Evolutionary conservation across 176 grass and related monocot genomes (phyloP), one percentile per base, ranked within the genome.

Genomic region (Otatea glauca): DNA sequence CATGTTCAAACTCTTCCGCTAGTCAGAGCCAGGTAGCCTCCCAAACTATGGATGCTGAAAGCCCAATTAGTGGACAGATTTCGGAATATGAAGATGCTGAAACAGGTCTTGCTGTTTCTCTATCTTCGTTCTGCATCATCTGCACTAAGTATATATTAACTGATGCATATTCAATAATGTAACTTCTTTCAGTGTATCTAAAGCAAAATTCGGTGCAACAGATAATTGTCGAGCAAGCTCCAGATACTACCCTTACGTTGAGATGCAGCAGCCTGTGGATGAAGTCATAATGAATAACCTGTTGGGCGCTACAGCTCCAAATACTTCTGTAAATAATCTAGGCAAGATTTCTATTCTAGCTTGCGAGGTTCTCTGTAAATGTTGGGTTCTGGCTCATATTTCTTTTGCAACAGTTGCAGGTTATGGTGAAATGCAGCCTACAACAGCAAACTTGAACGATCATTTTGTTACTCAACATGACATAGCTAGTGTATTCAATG

Each of bases 1-100:
- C 85, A 79, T 87, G 91, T 90, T 98, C 96, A 81, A 95, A 95
- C 77, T 95, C 96, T 83, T 90, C 90, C 18, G 88, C 86, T 83
- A 95, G 91, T 87, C 87, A 91, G 85, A 98, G 93, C 74, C 92
- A 91, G 85, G 79, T 90, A 77, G 87, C 85, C 75, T 92, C 96
- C 82, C 93, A 95, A 88, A 87, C 82, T 80, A 90, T 92, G 82
- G 91, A 95, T 85, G 88, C 89, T 66, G 93, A 93, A 83, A 98
- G 96, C 88, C 93, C 91, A 80, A 90, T 92, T 88, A 98, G 93
- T 95, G 89, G 89, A 68, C 89, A 95, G 71, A 90, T 94, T 80
- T 95, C 91, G 85, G 96, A 95, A 86, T 94, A 93, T 92, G 96
- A 95, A 90, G 93, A 98, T 95, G 92, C 92, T 82, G 91, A 95